A percentile compares a stretch with the other conserved stretches of the same genome.
Conservation (phyloP, 371 early-diverging fungal genomes). For the Mycotypha africana region DNA sequence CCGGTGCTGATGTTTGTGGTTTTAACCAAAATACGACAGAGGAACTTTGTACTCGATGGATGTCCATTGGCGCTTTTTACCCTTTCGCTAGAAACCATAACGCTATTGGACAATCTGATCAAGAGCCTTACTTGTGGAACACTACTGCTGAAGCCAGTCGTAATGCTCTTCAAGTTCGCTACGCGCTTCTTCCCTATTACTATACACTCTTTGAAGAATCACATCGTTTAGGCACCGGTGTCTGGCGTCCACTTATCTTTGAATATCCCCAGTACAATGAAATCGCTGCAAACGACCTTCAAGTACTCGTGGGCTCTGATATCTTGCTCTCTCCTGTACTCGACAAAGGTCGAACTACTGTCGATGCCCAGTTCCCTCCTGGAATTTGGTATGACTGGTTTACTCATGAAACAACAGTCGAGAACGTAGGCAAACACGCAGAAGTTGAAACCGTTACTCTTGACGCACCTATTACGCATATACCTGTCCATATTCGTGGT, state of each 20-base stretch:
- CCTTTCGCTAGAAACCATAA: slow-evolving; percentile 76
- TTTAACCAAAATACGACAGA: slow-evolving; percentile 56
- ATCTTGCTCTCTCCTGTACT: slow-evolving; percentile 58
- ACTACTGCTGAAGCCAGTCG: slow-evolving; percentile 43
- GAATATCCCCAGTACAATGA: slow-evolving; percentile 23
- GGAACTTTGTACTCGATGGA: slow-evolving; percentile 64
- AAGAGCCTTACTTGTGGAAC: slow-evolving; percentile 58
- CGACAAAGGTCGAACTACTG: slow-evolving; percentile 27
- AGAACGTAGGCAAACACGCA: slow-evolving; percentile 9
- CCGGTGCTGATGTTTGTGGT: slow-evolving; percentile 72
- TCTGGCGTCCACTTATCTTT: slow-evolving; percentile 41
- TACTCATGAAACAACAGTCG: slow-evolving; percentile 9
- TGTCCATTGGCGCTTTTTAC: slow-evolving; percentile 69
- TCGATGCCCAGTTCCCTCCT: slow-evolving; percentile 49
- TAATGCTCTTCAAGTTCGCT: slow-evolving; percentile 51
- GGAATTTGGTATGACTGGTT: slow-evolving; percentile 56
- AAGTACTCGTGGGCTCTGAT: slow-evolving; percentile 28
- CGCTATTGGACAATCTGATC: slow-evolving; percentile 17
- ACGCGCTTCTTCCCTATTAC: slow-evolving; percentile 59
- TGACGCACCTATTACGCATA: slow-evolving; percentile 40
- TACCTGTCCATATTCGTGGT: slow-evolving; percentile 46
- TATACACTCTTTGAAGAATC: slow-evolving; percentile 64
- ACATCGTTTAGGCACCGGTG: slow-evolving; percentile 33
- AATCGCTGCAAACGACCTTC: slow-evolving; percentile 24
- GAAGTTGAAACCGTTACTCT: slow-evolving; percentile 11